These are phyloP conservation scores for Eucalyptus regnans DNA, from an alignment of 345 rosid genomes.

Conservation along the genomic window DNA sequence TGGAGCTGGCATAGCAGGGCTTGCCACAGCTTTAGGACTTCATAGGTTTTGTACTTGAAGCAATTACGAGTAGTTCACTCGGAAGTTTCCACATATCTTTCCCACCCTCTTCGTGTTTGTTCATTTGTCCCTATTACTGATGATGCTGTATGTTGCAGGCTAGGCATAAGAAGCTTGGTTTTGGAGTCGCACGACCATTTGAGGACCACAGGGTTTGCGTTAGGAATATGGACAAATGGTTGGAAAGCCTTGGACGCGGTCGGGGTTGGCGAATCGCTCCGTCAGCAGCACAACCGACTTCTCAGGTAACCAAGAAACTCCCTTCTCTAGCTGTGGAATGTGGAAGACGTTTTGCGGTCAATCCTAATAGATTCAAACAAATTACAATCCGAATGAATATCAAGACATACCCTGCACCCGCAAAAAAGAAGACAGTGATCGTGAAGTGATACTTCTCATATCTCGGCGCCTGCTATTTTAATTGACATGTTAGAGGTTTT, in stretches of 20 bases:
- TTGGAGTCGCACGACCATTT: conserved; percentile 50
- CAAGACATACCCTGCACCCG: neutral
- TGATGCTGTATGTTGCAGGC: conserved; percentile 16
- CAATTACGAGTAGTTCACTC: neutral
- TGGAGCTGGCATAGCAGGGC: conserved; percentile 66
- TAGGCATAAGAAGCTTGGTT: conserved; percentile 50
- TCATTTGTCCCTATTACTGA: neutral
- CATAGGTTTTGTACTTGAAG: conserved; percentile 21
- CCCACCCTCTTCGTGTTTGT: neutral
- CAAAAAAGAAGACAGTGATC: neutral
- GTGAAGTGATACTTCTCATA: neutral
- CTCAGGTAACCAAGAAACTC: neutral
- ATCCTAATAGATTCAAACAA: neutral
- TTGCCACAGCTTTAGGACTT: conserved; percentile 51
- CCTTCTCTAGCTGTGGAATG: neutral
- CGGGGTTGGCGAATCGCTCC: conserved; percentile 43
- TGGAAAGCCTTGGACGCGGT: conserved; percentile 73
- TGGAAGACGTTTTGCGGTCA: neutral
- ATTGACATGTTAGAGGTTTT: neutral
- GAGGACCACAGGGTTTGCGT: conserved; percentile 43
- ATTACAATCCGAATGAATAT: neutral
- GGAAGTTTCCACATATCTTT: neutral
- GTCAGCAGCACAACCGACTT: conserved; percentile 21
- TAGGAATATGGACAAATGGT: conserved; percentile 40
- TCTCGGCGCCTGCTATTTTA: rapidly evolving